Conservation (phyloP, 768 basidiomycete species). For the Daedaleopsis nitida region DNA sequence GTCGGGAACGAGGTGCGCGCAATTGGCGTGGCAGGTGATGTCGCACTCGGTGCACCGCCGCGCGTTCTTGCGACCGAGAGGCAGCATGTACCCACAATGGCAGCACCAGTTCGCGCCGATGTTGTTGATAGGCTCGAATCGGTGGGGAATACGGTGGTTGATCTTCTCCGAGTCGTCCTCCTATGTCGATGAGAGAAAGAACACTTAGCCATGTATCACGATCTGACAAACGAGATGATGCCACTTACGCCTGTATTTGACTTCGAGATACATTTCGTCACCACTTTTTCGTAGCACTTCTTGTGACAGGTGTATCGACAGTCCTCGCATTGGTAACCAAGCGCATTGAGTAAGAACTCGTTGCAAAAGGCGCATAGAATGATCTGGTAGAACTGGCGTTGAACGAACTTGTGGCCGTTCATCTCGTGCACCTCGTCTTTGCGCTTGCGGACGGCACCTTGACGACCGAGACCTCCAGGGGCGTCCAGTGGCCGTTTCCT, state of each 20-base stretch:
- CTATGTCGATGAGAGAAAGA: constrained; percentile 40
- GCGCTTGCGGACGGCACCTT: constrained; percentile 96
- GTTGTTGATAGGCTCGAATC: constrained; percentile 96
- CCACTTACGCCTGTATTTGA: constrained; percentile 85
- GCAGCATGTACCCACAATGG: constrained; percentile 98
- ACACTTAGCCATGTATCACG: not conserved
- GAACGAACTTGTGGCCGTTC: constrained; percentile 99
- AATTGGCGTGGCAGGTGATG: constrained; percentile 96
- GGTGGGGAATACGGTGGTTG: constrained; percentile 98
- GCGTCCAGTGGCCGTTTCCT: constrained; percentile 94
- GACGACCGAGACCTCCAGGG: constrained; percentile 90
- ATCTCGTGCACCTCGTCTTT: constrained; percentile 99
- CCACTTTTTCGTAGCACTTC: constrained; percentile 98
- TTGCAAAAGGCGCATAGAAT: constrained; percentile 98
- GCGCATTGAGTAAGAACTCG: constrained; percentile 95
- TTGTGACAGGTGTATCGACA: constrained; percentile 99
- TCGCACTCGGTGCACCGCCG: constrained; percentile 95
- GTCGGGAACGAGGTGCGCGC: constrained; percentile 97
- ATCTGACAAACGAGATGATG: not conserved
- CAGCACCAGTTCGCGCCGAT: constrained; percentile 99
- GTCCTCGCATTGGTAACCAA: constrained; percentile 99
- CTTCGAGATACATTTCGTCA: constrained; percentile 99
- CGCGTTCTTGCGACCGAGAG: constrained; percentile 95
- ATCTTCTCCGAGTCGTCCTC: constrained; percentile 98
- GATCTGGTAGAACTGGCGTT: constrained; percentile 96